Evolutionary conservation across 257 asterid species (phyloP), one percentile per base, ranked within the genome.

Genomic region (Paulownia fortunei): DNA sequence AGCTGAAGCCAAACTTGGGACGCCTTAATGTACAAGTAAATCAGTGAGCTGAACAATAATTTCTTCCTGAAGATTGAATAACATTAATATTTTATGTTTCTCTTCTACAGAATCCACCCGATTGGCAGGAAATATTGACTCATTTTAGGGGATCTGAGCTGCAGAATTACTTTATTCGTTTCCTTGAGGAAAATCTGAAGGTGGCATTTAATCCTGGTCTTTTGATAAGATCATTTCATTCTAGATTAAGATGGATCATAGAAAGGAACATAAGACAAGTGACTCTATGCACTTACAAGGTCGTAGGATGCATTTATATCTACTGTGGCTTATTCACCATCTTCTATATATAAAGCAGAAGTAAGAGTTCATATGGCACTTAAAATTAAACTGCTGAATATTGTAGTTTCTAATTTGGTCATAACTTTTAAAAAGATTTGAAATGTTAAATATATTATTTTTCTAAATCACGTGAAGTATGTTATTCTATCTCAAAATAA

Each of bases 71-170:
- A n/a, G 15, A 6, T 42, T 66, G 36, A 47, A 1, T 30, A 55
- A 7, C 63, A 32, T 77, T 42, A 80, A 47, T 64, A 41, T 59
- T 49, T 59, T 69, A 9, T 30, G 47, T n/a, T 37, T 26, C n/a
- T 16, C 6, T 76, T 52, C 11, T 80, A 81, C 91, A 89, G 94
- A 90, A 86, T 21, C 92, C 95, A 44, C 94, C 94, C 61, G 92
- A 90, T 72, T 90, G 94, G 94, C 94, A 90, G 78, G 92, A 90
- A 81, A 90, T 88, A 41, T 76, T 88, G 80, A 86, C 92, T 42
- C 78, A 88, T 82, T 90, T 90, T 76, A 82, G 95, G 69, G 95
- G 95, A 79, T 90, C 95, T 59, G 95, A 90, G 77, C 80, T 90
- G 81, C 95, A 90, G 77, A 90, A 90, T 74, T 90, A 83, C 75